Base-by-base conservation (phyloP, 306 rosid genomes). In the Elaeagnus macrophylla region DNA sequence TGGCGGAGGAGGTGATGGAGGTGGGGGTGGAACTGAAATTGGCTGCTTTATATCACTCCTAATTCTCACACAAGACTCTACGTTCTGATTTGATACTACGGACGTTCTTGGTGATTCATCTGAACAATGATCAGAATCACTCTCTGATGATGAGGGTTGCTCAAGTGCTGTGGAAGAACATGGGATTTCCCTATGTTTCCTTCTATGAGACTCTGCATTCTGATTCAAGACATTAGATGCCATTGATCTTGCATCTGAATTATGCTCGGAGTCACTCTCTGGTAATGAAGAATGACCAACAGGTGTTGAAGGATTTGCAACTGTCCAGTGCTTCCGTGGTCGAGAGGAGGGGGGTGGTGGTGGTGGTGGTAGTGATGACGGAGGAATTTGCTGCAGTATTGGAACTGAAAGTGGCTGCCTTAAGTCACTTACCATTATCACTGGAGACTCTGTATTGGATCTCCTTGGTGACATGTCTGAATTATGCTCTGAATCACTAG, bases 231-330 rank as follows among this genome's bases (percentile, higher is more conserved):
- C 47, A 41, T 12, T 45, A 20, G 56, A 64, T 2, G 49, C 9
- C 43, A 20, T 66, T 12, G 64, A 49, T 41, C 76, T 66, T 18
- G 67, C 64, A 25, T 74, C 65, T 44, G 72, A 65, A 70, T 56
- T 42, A n/a, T 56, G 55, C 37, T 10, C 54, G 35, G 15, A 38
- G 37, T 68, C 67, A 53, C 67, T 68, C 44, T 71, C 74, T 6
- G 73, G 71, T 12, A 25, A 25, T 25, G 32, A 25, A 25, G 32
- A 25, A 25, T 1, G 32, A 25, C 32, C 32, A 25, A 25, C 32
- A 25, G 32, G 32, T 25, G 32, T 25, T 25, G 32, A 25, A 25
- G 32, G 32, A 25, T 5, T 2, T 25, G 32, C 4, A 25, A 25
- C 32, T 25, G 32, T 5, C 32, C 32, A 25, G 32, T 25, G 32